These are phyloP conservation scores for Scutellaria barbata DNA, from an alignment of 257 asterid genomes.

Conservation along the genomic window DNA sequence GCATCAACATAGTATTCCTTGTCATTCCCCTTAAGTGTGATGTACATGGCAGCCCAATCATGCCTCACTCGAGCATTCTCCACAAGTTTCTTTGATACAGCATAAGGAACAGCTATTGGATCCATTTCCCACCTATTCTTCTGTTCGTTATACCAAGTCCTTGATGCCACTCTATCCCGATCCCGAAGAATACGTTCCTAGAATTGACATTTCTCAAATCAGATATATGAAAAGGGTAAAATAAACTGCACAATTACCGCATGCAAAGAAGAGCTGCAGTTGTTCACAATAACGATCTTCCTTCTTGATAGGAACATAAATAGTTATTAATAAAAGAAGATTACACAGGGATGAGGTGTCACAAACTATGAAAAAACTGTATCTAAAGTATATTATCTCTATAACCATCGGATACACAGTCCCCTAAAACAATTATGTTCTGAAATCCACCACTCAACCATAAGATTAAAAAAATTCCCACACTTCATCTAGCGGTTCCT, in stretches of 20 bases:
- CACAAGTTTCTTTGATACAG: constrained; percentile 81
- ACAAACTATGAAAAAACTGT: too few species aligned
- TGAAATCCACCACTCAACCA: too few species aligned
- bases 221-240: constrained; percentile 32
- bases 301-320: too few species aligned
- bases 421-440: too few species aligned
- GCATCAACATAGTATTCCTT: constrained; percentile 79
- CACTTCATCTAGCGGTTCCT: too few species aligned
- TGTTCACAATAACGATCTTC: constrained; percentile 14
- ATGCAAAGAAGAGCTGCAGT: constrained; percentile 30
- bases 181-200: constrained; percentile 82
- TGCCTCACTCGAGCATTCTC: constrained; percentile 94
- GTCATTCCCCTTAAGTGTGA: constrained; percentile 83
- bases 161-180: constrained; percentile 91
- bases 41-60: constrained; percentile 89
- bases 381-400: too few species aligned
- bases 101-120: constrained; percentile 93
- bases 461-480: too few species aligned
- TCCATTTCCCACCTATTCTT: constrained; percentile 92
- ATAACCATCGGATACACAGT: too few species aligned
- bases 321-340: too few species aligned
- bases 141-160: constrained; percentile 87
- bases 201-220: constrained; percentile 35
- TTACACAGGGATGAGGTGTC: too few species aligned
- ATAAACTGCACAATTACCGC: constrained; percentile 26